phyloP scores from a whole-genome alignment of 192 early-diverging fungal species.

The Podila horticola region DNA sequence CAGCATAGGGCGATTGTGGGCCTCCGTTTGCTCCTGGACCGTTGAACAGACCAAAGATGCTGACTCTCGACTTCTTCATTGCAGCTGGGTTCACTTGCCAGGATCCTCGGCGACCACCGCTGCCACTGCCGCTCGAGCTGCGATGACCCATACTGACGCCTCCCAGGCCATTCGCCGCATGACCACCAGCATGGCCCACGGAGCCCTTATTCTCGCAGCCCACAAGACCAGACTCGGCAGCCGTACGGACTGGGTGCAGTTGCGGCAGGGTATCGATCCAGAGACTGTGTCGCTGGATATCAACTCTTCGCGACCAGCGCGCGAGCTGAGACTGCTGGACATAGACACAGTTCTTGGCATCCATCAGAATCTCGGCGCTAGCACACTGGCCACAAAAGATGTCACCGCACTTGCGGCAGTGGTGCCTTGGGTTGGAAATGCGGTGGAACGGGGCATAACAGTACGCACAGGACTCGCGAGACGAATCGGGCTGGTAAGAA shows the following conservation, averaged over 20 bases:
- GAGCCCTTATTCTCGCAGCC: conserved; percentile 10
- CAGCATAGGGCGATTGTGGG: background rate
- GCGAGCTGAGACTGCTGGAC: conserved; percentile 48
- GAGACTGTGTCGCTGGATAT: conserved; percentile 42
- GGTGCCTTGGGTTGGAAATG: conserved; percentile 43
- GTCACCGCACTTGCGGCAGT: conserved; percentile 48
- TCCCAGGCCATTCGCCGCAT: conserved; percentile 1
- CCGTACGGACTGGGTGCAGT: conserved; percentile 44
- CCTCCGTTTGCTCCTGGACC: background rate
- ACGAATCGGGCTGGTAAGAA: conserved; percentile 28
- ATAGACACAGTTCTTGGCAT: conserved; percentile 52
- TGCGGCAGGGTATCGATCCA: conserved; percentile 51
- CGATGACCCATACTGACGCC: conserved; percentile 24
- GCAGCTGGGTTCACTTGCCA: conserved; percentile 32
- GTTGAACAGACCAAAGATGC: conserved; percentile 38
- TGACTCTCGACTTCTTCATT: conserved; percentile 33
- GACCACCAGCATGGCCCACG: conserved; percentile 17
- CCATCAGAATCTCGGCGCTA: conserved; percentile 49
- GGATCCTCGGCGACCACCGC: conserved; percentile 35
- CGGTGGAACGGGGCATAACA: conserved; percentile 44
- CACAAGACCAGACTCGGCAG: conserved; percentile 28
- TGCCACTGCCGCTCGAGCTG: conserved; percentile 11
- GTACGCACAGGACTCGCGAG: conserved; percentile 41
- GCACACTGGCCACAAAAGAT: conserved; percentile 48
- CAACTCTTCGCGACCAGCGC: conserved; percentile 41